Evolutionary conservation across 495 filamentous ascomycete genomes (phyloP), one percentile per base, ranked within the genome.

Genomic region (Aeminium ludgeri): DNA sequence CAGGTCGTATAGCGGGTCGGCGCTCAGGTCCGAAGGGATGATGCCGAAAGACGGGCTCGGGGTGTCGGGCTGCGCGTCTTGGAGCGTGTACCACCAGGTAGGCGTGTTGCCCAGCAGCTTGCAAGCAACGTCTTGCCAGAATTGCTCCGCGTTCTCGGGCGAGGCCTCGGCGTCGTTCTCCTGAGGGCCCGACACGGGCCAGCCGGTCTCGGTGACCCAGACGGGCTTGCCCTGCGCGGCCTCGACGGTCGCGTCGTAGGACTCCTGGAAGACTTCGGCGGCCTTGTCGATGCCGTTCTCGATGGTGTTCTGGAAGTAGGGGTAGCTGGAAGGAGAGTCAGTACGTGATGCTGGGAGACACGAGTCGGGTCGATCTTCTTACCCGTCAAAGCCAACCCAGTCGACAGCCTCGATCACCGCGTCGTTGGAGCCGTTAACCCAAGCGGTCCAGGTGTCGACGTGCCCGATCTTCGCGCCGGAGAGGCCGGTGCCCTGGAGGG

Each of bases 151-250:
- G 55, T 89, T 91, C n/a, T 61, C 64, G 19, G 58, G 36, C 15
- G 62, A 72, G 17, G 86, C 68, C 6, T 78, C 62, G 38, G 78
- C 83, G 29, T 72, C 55, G 43, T 70, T 73, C 45, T 69, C 58
- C 12, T 59, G 65, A 28, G 64, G 55, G 23, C 84, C 86, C 45
- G 62, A 73, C 18, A 82, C 74, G 41, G 86, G 86, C 69, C 78
- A 87, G 20, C 86, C 86, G 19, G 84, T 91, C 69, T 93, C 86
- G 17, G 84, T 93, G 46, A 93, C 68, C 78, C 86, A 86, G 52
- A 93, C 72, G 11, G 69, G 64, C 69, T 85, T 87, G 44, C 67
- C 70, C 16, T 63, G 60, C 39, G 69, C 71, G 29, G 63, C 73
- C 19, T 55, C 55, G 49, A 70, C 60, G 41, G 81, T 84, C 29